Evolutionary conservation across 2,329 filamentous ascomycete species (phyloP).

Genomic region (Colletotrichum karsti): DNA sequence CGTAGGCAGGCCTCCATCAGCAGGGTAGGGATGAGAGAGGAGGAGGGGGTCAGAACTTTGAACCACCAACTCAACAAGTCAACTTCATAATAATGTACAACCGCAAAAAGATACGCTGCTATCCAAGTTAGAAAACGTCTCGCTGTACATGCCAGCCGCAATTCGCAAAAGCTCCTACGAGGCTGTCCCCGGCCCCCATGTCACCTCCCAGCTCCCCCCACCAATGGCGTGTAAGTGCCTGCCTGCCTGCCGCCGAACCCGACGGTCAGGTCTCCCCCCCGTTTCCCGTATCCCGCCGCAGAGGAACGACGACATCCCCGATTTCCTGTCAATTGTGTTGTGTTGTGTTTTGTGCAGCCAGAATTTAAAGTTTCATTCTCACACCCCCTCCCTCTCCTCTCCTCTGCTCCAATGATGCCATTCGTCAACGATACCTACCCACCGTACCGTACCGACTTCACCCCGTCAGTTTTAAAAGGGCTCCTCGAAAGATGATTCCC

Average conservation of each 20-base stretch:
- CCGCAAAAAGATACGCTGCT: too few relatives aligned
- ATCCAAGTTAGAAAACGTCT: too few relatives aligned
- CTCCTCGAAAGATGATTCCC: constrained; percentile 18
- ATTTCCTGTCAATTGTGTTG: too few relatives aligned
- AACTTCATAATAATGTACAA: too few relatives aligned
- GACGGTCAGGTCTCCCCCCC: too few relatives aligned
- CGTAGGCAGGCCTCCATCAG: neutral
- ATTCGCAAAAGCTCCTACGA: neutral
- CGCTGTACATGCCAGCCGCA: neutral
- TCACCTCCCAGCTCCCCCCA: too few relatives aligned
- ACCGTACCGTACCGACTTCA: neutral
- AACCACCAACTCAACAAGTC: neutral
- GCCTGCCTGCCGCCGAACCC: neutral
- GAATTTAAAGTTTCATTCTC: constrained; percentile 16
- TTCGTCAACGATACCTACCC: too few relatives aligned
- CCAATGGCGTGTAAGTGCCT: constrained; percentile 26
- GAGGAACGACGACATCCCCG: neutral
- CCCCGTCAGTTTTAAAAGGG: neutral
- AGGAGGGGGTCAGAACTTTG: neutral
- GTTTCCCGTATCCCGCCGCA: neutral
- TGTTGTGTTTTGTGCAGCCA: too few relatives aligned
- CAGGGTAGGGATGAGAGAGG: neutral
- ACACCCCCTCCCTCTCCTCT: neutral
- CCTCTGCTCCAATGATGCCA: neutral
- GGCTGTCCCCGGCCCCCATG: constrained; percentile 3